These are phyloP conservation scores for Wickerhamomyces silvicola DNA, from an alignment of 805 yeast genomes.

Conservation along the genomic window DNA sequence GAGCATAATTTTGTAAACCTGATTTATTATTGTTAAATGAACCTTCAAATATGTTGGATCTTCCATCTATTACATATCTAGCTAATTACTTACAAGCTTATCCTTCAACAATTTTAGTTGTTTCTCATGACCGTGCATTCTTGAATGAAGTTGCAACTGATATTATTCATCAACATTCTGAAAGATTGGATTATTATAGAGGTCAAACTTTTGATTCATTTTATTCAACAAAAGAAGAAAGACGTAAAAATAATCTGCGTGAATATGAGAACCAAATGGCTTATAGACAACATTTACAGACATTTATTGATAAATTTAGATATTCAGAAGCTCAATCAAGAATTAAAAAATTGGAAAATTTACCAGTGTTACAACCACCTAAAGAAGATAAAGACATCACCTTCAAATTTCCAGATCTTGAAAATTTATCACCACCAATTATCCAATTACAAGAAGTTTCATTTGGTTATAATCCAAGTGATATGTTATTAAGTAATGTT, in stretches of 20 bases:
- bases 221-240: conserved; percentile 90
- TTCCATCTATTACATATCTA: conserved; percentile 92
- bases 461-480: conserved; percentile 71
- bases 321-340: conserved; percentile 97
- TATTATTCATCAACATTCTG: conserved; percentile 95
- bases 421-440: conserved; percentile 87
- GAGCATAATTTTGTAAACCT: conserved; percentile 96
- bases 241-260: conserved; percentile 85
- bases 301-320: conserved; percentile 91
- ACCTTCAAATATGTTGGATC: conserved; percentile 99
- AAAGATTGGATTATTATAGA: conserved; percentile 90
- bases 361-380: conserved; percentile 90
- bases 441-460: conserved; percentile 80
- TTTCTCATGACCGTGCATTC: conserved; percentile 96
- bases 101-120: conserved; percentile 89
- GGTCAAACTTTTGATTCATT: conserved; percentile 92
- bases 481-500: conserved; percentile 64
- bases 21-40: conserved; percentile 91
- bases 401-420: conserved; percentile 94
- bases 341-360: conserved; percentile 90
- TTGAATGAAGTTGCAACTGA: conserved; percentile 98
- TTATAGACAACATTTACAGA: conserved; percentile 85
- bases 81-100: conserved; percentile 86
- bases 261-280: conserved; percentile 99
- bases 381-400: conserved; percentile 82